These are phyloP conservation scores for Acacia acuminata DNA, from an alignment of 306 rosid genomes.

Conservation along the genomic window DNA sequence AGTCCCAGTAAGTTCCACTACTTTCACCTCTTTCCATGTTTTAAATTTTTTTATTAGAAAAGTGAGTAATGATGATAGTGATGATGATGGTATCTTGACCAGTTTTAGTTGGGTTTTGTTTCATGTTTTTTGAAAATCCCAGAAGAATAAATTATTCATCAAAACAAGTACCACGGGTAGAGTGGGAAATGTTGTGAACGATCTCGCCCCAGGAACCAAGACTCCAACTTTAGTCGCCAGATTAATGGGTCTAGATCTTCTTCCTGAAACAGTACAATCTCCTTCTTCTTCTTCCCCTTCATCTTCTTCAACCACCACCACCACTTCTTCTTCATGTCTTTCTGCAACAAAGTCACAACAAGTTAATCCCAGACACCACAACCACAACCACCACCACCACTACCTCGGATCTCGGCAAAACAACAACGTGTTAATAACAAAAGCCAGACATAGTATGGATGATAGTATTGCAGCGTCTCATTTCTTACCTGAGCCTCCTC, in stretches of 20 bases:
- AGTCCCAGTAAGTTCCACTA: conserved; percentile 51
- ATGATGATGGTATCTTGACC: conserved; percentile 21
- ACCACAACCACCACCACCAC: not conserved
- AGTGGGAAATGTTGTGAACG: conserved; percentile 36
- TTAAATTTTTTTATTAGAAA: conserved; percentile 24
- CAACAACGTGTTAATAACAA: conserved; percentile 26
- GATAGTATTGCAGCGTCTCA: conserved; percentile 39
- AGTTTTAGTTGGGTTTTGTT: not conserved
- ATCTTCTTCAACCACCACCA: conserved; percentile 23
- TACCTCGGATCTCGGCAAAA: conserved; percentile 29
- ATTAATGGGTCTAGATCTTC: conserved; percentile 93
- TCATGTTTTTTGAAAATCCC: conserved; percentile 41
- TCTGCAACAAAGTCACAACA: conserved; percentile 6
- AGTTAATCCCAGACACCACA: not conserved
- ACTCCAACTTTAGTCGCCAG: conserved; percentile 94
- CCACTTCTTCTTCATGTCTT: conserved; percentile 37
- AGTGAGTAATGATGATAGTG: conserved; percentile 33
- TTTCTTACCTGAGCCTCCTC: conserved; percentile 77
- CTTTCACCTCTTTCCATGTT: not conserved
- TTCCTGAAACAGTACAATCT: conserved; percentile 59
- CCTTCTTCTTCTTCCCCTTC: conserved; percentile 43
- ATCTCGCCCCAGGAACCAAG: conserved; percentile 74
- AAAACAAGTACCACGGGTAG: conserved; percentile 46
- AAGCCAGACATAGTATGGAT: conserved; percentile 43
- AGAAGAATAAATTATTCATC: conserved; percentile 62